Evolutionary conservation across 2,329 filamentous ascomycete genomes (phyloP), one percentile per base, ranked within the genome.

Genomic region (Tolypocladium sp.): DNA sequence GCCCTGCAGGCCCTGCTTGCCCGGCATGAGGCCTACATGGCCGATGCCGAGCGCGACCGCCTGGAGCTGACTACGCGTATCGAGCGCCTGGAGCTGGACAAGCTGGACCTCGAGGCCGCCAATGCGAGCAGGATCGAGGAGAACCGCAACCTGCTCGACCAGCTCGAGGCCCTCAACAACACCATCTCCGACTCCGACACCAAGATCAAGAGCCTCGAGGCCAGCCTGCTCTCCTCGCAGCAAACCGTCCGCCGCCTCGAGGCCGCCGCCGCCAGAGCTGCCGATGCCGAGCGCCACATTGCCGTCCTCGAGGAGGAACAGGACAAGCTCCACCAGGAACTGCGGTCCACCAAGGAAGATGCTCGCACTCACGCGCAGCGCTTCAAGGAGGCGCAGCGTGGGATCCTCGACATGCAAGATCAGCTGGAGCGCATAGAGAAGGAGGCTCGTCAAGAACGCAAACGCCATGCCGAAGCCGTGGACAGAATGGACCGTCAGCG

Each of bases 11-110:
- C 92, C 61, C 82, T 99, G 59, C 85, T 99, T 49, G 86, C 89
- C 64, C 89, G 93, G 68, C 92, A 99, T 82, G 92, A 97, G 79
- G 86, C 90, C 61, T 97, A 96, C 75, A 93, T 97, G 82, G 88
- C 88, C 66, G 91, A 96, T 73, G 91, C 92, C 61, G 92, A 96
- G 78, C 85, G 86, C 66, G 92, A 97, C 71, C 89, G 92, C 61
- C 77, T 81, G 62, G 84, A 87, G 62, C 85, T 97, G 75, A 82
- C 84, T 52, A 74, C 78, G 54, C 89, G 84, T 62, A 92, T 97
- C 70, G 87, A 89, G 66, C 81, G 81, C 63, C 80, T 99, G 57
- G 91, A 96, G 75, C 74, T 74, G 67, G 83, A 86, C 66, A 96
- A 96, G 76, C 80, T 78, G 67, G 78, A 84, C 61, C 82, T 95